Evolutionary conservation across 2,329 filamentous ascomycete species (phyloP).

Genomic region (Arthrinium phaeospermum): DNA sequence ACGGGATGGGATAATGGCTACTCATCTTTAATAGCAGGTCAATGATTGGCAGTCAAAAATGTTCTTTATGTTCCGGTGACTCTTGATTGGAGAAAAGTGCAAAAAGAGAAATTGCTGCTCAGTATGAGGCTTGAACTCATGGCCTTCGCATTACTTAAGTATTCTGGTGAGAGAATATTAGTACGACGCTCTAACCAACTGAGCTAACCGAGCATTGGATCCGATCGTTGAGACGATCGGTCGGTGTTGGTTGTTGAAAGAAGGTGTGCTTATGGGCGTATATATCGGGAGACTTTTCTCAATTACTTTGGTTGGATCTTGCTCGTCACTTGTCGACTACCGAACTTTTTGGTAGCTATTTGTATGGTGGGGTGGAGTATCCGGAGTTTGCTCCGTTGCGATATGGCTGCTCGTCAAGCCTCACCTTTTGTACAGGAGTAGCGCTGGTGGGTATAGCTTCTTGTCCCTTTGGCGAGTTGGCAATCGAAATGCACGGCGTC

Average conservation of each 20-base stretch:
- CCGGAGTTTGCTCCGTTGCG: neutral
- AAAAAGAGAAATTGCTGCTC: neutral
- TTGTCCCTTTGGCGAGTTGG: neutral
- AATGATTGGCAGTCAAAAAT: neutral
- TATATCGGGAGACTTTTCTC: neutral
- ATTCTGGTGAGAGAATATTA: constrained; percentile 6
- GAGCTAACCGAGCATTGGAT: constrained; percentile 4
- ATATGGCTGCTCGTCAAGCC: neutral
- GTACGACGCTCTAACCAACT: constrained; percentile 18
- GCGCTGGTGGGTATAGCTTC: neutral
- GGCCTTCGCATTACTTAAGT: constrained; percentile 16
- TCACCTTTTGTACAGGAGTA: neutral
- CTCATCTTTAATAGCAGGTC: no score
- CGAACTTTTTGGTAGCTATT: neutral
- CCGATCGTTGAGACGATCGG: constrained; percentile 8
- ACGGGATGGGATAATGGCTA: neutral
- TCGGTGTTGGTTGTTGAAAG: neutral
- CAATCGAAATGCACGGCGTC: no score
- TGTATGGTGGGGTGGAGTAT: neutral
- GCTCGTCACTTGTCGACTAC: neutral
- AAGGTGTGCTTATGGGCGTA: neutral
- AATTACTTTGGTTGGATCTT: neutral
- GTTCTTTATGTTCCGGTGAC: neutral
- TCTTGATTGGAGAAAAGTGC: neutral
- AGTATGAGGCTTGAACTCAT: constrained; percentile 17